These are phyloP conservation scores for Chromosphaera perkinsii DNA, from an alignment of 208 protist genomes.

Conservation along the genomic window DNA sequence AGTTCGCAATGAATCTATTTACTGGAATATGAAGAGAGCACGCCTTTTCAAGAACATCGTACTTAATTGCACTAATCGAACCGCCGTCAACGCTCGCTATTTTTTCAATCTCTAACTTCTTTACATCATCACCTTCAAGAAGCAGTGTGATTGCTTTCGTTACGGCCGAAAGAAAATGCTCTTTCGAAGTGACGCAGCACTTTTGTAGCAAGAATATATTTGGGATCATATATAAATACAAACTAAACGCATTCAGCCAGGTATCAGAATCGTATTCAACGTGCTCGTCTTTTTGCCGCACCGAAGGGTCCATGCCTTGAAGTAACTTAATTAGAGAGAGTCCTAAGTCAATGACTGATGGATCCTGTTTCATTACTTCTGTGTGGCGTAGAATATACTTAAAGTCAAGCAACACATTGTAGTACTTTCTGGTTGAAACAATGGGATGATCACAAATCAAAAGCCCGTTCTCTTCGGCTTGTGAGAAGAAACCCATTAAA, in stretches of 20 bases:
- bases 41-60: not conserved
- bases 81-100: not conserved
- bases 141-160: not conserved
- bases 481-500: no score
- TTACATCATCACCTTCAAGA: not conserved
- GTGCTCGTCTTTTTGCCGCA: conserved; percentile 2
- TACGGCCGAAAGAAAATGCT: not conserved
- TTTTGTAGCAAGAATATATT: not conserved
- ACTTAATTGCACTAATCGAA: not conserved
- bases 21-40: conserved; percentile 16
- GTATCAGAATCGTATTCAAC: conserved; percentile 15
- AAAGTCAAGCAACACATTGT: not conserved
- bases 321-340: conserved; percentile 13
- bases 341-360: no score
- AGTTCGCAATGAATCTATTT: not conserved
- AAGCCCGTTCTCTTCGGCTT: no score
- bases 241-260: conserved; percentile 24
- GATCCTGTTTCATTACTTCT: not conserved
- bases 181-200: not conserved
- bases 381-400: conserved; percentile 1
- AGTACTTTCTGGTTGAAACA: no score
- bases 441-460: no score
- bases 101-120: not conserved
- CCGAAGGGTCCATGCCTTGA: conserved; percentile 14
- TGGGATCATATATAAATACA: conserved; percentile 12